Evolutionary conservation across 139 green algal species (phyloP).

Genomic region (Chlamydomonas urium): DNA sequence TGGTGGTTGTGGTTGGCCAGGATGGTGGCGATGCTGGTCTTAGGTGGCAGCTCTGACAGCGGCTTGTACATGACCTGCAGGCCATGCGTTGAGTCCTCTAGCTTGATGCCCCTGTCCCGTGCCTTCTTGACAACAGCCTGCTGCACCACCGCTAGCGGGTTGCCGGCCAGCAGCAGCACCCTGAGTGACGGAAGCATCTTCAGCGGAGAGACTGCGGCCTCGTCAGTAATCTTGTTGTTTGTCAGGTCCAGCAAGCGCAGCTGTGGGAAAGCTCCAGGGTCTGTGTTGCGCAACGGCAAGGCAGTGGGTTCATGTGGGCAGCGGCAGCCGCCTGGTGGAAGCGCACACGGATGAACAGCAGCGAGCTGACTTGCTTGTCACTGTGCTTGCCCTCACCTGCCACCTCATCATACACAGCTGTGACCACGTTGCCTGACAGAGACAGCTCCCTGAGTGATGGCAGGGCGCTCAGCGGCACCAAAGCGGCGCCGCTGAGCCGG

Average conservation of each 20-base stretch:
- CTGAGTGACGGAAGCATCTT: constrained; percentile 20
- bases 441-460: constrained; percentile 13
- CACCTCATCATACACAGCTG: neutral
- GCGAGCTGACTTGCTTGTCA: too few species aligned
- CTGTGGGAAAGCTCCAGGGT: neutral
- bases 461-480: constrained; percentile 14
- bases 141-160: constrained; percentile 24
- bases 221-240: constrained; percentile 13
- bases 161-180: constrained; percentile 37
- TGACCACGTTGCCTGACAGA: constrained; percentile 15
- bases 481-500: constrained; percentile 16
- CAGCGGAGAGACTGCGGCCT: constrained; percentile 15
- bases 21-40: neutral
- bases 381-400: too few species aligned
- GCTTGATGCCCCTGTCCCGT: too few species aligned
- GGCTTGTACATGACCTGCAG: too few species aligned
- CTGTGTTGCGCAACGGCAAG: too few species aligned
- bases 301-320: too few species aligned
- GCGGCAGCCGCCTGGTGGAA: too few species aligned
- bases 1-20: too few species aligned
- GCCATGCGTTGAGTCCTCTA: too few species aligned
- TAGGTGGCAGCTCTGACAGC: constrained; percentile 2
- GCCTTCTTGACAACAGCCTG: too few species aligned
- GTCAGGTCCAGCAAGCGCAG: constrained; percentile 30
- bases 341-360: too few species aligned